Evolutionary conservation across 2,329 filamentous ascomycete genomes (phyloP).

Genomic region (Pochonia chlamydosporia): DNA sequence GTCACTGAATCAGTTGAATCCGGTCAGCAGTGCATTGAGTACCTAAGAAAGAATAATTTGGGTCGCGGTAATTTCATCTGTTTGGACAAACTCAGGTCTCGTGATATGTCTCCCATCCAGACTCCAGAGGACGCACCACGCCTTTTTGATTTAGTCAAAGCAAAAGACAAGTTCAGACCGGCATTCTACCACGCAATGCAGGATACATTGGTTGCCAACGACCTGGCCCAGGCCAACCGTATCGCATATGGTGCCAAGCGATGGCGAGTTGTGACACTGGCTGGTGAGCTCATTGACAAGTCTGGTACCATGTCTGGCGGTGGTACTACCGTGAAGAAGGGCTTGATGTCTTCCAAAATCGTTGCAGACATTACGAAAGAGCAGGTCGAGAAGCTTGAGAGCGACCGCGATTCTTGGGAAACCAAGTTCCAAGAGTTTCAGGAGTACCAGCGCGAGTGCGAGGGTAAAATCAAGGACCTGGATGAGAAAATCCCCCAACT

Average conservation of each 20-base stretch:
- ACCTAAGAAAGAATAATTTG: constrained; percentile 93
- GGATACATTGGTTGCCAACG: constrained; percentile 87
- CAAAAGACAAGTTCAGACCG: constrained; percentile 79
- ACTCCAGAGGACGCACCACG: constrained; percentile 91
- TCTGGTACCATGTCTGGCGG: constrained; percentile 99
- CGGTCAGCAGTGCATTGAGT: constrained; percentile 96
- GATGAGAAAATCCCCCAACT: constrained; percentile 75
- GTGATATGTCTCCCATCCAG: constrained; percentile 72
- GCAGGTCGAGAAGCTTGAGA: constrained; percentile 80
- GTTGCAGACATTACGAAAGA: constrained; percentile 83
- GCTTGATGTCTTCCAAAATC: constrained; percentile 94
- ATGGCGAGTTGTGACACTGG: constrained; percentile 94
- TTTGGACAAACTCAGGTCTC: constrained; percentile 75
- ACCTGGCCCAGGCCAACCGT: constrained; percentile 92
- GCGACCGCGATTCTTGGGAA: constrained; percentile 80
- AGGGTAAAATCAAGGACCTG: constrained; percentile 65
- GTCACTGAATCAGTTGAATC: constrained; percentile 95
- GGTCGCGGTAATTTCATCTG: constrained; percentile 97
- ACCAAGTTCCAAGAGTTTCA: constrained; percentile 79
- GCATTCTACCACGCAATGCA: constrained; percentile 95
- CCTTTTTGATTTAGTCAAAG: constrained; percentile 85
- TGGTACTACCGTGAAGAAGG: constrained; percentile 82
- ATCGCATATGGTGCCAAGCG: constrained; percentile 91
- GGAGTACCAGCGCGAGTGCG: constrained; percentile 74
- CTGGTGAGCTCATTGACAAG: constrained; percentile 93